phyloP scores from a whole-genome alignment of 2,329 filamentous ascomycete species.

The Cordyceps tenuipes region DNA sequence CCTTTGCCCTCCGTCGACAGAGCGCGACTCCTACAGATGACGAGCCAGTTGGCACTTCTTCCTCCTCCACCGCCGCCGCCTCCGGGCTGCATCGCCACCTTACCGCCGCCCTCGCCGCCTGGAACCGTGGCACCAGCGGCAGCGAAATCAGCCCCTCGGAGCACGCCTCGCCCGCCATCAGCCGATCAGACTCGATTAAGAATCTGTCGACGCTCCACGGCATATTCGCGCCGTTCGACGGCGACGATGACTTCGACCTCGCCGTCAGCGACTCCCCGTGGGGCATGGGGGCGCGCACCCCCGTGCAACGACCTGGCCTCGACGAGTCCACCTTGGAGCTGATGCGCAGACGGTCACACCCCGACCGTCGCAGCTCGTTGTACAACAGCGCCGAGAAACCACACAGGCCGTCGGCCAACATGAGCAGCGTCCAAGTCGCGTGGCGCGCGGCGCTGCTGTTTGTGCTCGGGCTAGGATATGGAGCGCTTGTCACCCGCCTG shows the following conservation, averaged over 20 bases:
- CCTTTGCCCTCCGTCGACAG: constrained; percentile 53
- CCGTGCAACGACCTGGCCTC: constrained; percentile 36
- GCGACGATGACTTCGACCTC: constrained; percentile 40
- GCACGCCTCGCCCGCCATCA: constrained; percentile 33
- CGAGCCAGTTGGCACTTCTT: constrained; percentile 17
- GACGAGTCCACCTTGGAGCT: constrained; percentile 38
- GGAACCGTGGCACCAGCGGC: constrained; percentile 12
- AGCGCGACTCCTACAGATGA: constrained; percentile 35
- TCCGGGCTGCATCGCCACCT: constrained; percentile 13
- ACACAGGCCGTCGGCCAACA: constrained; percentile 15
- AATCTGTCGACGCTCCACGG: constrained; percentile 87
- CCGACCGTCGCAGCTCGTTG: constrained; percentile 27
- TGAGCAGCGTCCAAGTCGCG: constrained; percentile 40
- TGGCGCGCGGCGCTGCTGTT: constrained; percentile 61
- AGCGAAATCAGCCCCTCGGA: constrained; percentile 9
- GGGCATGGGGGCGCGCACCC: constrained; percentile 69
- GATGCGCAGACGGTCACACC: constrained; percentile 32
- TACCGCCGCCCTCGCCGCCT: constrained; percentile 23
- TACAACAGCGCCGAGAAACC: constrained; percentile 23
- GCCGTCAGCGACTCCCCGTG: constrained; percentile 62
- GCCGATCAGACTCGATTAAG: constrained; percentile 67
- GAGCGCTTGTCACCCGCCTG: constrained; percentile 69
- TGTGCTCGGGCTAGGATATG: constrained; percentile 72
- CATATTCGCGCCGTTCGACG: constrained; percentile 69
- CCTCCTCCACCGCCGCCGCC: background rate